Base-by-base conservation (phyloP, 495 filamentous ascomycete species). In the Penicillium lividum region DNA sequence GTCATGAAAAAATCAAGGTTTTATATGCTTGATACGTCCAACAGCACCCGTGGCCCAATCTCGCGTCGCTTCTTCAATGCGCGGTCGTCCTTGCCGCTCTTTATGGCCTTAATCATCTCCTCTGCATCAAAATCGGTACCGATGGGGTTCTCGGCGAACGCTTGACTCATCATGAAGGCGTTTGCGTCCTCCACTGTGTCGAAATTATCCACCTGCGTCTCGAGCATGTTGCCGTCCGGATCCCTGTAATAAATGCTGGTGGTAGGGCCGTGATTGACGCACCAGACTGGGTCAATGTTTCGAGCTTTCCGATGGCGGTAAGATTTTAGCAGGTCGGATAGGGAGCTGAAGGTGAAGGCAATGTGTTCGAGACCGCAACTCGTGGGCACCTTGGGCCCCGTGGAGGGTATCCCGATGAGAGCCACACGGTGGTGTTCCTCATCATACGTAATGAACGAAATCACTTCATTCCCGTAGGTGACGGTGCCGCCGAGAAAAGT, bases 341-440 rank as follows among this genome's bases (percentile, higher is more conserved):
- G 54, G 5, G 62, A 60, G 10, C 54, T 55, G 60, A 65, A 79
- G 7, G 66, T 60, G 57, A 79, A 79, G 27, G 74, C 67, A 27
- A 80, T 61, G 58, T 80, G 77, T 9, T 75, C 60, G 13, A 80
- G 53, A 0, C 77, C 77, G 0, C 70, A 63, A 43, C 52, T 58
- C 11, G 51, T 53, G 4, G 30, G 47, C 2, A 53, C 43, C 40
- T 67, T 71, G 3, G 62, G 55, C 5, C 11, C 33, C 5, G 61
- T 65, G 2, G 59, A 61, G 0, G 72, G 70, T 10, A 47, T 42
- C 38, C 44, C 46, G 74, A 59, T 33, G 29, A 81, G 62, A 0
- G 75, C 78, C 29, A 81, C 66, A 5, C 78, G 78, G 59, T 81
- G 78, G 54, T 81, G 78, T 57, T 80, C 77, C 0, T 76, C 67